Evolutionary conservation across 148 eudicot genomes (phyloP).

Genomic region (Limonium bicolor): DNA sequence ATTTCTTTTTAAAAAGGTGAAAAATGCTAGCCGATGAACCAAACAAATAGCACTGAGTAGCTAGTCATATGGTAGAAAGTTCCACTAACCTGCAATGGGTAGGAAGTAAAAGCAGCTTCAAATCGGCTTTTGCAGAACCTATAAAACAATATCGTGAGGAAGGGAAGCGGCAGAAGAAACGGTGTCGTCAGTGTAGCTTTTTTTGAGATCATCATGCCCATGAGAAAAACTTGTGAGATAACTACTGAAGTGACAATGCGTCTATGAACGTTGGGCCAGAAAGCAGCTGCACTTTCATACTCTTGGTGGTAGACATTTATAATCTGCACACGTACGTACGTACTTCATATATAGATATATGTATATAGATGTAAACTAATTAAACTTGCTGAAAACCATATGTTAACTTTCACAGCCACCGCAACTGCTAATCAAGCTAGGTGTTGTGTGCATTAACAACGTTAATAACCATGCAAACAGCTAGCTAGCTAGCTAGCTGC

Average conservation of each 20-base stretch:
- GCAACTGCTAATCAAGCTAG: no score
- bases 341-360: no score
- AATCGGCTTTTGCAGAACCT: conserved; percentile 75
- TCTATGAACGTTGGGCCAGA: conserved; percentile 92
- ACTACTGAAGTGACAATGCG: conserved; percentile 56
- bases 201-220: conserved; percentile 75
- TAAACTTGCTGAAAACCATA: background rate
- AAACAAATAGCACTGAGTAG: no score
- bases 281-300: conserved; percentile 86
- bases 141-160: conserved; percentile 64
- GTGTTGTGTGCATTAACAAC: no score
- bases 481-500: background rate
- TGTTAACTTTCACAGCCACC: background rate
- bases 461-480: background rate
- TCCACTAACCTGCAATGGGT: conserved; percentile 54
- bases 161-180: conserved; percentile 64
- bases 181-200: conserved; percentile 52
- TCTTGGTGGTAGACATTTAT: conserved; percentile 89
- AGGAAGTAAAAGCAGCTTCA: conserved; percentile 63
- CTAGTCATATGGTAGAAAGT: no score
- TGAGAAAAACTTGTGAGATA: conserved; percentile 65
- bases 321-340: no score
- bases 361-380: no score
- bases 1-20: no score
- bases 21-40: no score